phyloP scores from a whole-genome alignment of 129 eudicot species.

The Chrysanthemum lavandulifolium region DNA sequence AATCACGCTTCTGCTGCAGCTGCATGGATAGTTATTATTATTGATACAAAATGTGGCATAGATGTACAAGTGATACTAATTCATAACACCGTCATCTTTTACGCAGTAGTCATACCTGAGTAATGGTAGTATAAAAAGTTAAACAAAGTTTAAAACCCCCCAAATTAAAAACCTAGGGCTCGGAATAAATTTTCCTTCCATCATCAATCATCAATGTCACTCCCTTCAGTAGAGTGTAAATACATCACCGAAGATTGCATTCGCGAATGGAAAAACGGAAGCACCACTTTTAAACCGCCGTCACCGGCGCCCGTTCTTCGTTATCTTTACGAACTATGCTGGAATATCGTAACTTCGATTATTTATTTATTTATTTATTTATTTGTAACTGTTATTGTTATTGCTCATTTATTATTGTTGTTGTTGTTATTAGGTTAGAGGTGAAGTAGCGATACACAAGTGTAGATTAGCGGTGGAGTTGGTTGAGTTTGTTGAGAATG shows the following conservation, averaged over 20 bases:
- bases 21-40: too few relatives aligned
- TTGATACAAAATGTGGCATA: too few relatives aligned
- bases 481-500: slow-evolving; percentile 55
- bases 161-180: slow-evolving; percentile 25
- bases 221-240: slow-evolving; percentile 64
- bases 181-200: slow-evolving; percentile 1
- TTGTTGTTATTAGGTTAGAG: slow-evolving; percentile 61
- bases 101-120: too few relatives aligned
- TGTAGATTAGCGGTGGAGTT: slow-evolving; percentile 83
- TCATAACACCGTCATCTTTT: too few relatives aligned
- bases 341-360: slow-evolving; percentile 51
- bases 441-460: slow-evolving; percentile 81
- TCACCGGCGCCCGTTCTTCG: slow-evolving; percentile 63
- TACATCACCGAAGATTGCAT: slow-evolving; percentile 72
- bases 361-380: not conserved
- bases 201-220: slow-evolving; percentile 42
- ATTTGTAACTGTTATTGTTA: not conserved
- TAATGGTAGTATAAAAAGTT: too few relatives aligned
- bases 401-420: not conserved
- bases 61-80: too few relatives aligned
- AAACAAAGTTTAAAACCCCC: not conserved
- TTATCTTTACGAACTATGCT: slow-evolving; percentile 83
- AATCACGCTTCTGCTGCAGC: too few relatives aligned
- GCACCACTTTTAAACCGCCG: slow-evolving; percentile 52
- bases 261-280: slow-evolving; percentile 69